Evolutionary conservation across 441 rosid genomes (phyloP).

Genomic region (Eugenia klotzschiana): DNA sequence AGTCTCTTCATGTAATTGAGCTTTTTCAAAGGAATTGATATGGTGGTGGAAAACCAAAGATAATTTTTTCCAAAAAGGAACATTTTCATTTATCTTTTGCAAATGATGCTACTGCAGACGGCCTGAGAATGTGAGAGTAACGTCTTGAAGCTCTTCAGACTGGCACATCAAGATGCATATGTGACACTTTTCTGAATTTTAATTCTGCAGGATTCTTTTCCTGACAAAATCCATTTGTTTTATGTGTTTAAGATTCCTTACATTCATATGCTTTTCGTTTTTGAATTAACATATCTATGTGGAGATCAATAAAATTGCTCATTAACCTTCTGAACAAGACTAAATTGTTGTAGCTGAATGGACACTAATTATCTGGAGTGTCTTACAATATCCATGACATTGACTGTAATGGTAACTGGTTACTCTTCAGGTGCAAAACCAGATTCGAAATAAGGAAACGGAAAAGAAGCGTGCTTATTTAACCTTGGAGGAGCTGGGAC

Average conservation of each 20-base stretch:
- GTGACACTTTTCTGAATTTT: background rate
- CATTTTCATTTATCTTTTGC: background rate
- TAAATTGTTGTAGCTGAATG: background rate
- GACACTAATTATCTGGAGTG: background rate
- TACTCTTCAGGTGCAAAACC: constrained; percentile 60
- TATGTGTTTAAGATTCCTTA: background rate
- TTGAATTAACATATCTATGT: background rate
- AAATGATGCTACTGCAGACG: background rate
- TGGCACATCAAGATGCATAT: background rate
- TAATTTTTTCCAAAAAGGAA: background rate
- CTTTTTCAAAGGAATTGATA: background rate
- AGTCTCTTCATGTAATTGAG: background rate
- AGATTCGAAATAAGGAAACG: constrained; percentile 69
- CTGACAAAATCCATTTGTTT: background rate
- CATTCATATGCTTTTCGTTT: background rate
- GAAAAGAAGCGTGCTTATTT: constrained; percentile 85
- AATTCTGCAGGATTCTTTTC: background rate
- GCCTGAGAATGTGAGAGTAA: background rate
- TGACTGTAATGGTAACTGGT: background rate
- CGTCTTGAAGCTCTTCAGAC: background rate
- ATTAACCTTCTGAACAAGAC: background rate
- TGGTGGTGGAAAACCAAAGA: background rate
- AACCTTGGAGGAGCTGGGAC: constrained; percentile 74
- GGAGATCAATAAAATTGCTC: background rate
- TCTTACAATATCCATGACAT: background rate